Evolutionary conservation across 805 yeast species (phyloP).

Genomic region (Lachancea dasiensis): DNA sequence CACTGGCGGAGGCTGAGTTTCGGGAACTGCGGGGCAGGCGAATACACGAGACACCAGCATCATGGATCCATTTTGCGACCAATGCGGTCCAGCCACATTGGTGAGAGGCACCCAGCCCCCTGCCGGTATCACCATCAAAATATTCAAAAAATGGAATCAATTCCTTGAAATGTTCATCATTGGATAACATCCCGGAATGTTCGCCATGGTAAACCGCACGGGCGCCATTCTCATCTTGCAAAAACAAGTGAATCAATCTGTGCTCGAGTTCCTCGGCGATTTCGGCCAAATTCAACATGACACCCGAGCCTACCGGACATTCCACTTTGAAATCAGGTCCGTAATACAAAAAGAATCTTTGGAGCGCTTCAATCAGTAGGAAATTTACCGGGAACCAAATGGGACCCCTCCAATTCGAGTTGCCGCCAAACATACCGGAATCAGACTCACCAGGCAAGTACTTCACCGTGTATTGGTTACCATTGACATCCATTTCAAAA

Average conservation of each 20-base stretch:
- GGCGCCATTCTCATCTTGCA: conserved; percentile 57
- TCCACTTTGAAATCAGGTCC: conserved; percentile 82
- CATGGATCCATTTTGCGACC: conserved; percentile 86
- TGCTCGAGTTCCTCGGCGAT: conserved; percentile 89
- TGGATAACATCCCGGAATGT: conserved; percentile 49
- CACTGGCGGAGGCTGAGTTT: conserved; percentile 32
- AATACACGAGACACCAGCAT: conserved; percentile 63
- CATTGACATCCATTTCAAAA: conserved; percentile 76
- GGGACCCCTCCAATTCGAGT: conserved; percentile 96
- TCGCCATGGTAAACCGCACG: conserved; percentile 78
- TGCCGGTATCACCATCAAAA: conserved; percentile 90
- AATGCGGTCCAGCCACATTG: conserved; percentile 97
- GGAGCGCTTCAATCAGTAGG: conserved; percentile 76
- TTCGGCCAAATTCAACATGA: conserved; percentile 69
- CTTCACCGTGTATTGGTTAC: conserved; percentile 59
- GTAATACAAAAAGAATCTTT: conserved; percentile 80
- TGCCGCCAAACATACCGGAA: conserved; percentile 93
- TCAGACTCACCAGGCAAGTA: conserved; percentile 87
- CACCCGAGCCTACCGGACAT: conserved; percentile 82
- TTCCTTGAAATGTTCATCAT: conserved; percentile 68
- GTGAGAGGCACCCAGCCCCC: conserved; percentile 90
- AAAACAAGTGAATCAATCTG: conserved; percentile 70
- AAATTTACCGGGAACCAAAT: conserved; percentile 95
- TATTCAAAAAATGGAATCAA: conserved; percentile 77
- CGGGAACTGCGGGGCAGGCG: conserved; percentile 28